Percentiles rank a stretch among this genome's conserved stretches.
Conservation (phyloP, 768 basidiomycete species). For the Grammothele lineata region DNA sequence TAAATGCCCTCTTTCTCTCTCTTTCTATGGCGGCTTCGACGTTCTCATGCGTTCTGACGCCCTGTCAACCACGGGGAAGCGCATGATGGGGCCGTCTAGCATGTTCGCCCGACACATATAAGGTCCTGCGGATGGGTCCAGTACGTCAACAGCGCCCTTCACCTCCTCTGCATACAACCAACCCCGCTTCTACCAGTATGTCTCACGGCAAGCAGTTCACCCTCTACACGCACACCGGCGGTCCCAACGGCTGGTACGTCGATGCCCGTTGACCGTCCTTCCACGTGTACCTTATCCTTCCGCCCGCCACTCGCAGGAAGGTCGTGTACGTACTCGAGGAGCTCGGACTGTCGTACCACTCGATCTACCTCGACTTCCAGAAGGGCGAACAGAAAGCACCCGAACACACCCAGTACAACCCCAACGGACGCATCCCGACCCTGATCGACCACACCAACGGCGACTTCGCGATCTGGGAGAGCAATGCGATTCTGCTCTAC, state of each 20-base stretch:
- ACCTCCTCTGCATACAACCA: no score
- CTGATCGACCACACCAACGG: slow-evolving; percentile 30
- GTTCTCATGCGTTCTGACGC: no score
- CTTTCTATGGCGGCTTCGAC: no score
- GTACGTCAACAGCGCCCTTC: no score
- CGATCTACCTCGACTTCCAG: slow-evolving; percentile 21
- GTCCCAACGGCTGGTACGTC: slow-evolving; percentile 25
- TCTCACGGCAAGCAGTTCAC: slow-evolving; percentile 29
- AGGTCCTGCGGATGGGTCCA: no score
- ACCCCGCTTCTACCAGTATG: slow-evolving; percentile 14
- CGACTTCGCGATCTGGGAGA: slow-evolving; percentile 33
- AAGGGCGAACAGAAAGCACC: slow-evolving; percentile 24
- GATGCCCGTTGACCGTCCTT: no score
- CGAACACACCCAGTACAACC: slow-evolving; percentile 25
- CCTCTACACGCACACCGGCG: slow-evolving; percentile 21
- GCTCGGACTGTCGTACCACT: slow-evolving; percentile 26
- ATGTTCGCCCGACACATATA: no score
- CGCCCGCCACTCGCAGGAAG: slow-evolving; percentile 12
- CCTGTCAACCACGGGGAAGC: no score
- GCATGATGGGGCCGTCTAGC: no score
- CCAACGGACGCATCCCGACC: slow-evolving; percentile 34
- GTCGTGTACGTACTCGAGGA: slow-evolving; percentile 23
- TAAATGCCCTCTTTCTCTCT: no score
- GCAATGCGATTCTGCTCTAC: slow-evolving; percentile 40
- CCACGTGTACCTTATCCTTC: background rate